Evolutionary conservation across 805 yeast species (phyloP).

Genomic region (Tetrapisispora iriomotensis): DNA sequence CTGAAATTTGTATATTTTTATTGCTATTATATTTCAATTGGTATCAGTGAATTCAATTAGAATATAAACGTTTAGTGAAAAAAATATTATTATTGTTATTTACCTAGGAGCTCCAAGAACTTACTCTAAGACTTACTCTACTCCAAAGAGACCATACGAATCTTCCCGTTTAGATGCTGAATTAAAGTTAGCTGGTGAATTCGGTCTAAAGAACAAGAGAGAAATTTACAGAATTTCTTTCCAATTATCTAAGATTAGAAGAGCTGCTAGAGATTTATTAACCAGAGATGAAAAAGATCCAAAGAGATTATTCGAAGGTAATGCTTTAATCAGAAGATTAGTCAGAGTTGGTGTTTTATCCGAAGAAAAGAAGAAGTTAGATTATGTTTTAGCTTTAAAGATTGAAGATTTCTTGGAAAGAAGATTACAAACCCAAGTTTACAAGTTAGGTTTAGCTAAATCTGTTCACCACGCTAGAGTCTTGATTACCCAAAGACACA

Average conservation of each 20-base stretch:
- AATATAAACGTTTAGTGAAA: background rate
- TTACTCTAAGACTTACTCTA: slow-evolving; percentile 98
- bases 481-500: slow-evolving; percentile 97
- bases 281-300: slow-evolving; percentile 99
- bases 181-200: slow-evolving; percentile 99
- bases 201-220: slow-evolving; percentile 99
- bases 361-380: slow-evolving; percentile 99
- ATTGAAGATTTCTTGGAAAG: slow-evolving; percentile 99
- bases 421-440: slow-evolving; percentile 99
- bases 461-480: slow-evolving; percentile 99
- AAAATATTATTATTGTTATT: background rate
- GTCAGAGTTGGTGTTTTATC: slow-evolving; percentile 98
- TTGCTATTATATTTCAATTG: too few species aligned
- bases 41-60: slow-evolving; percentile 7
- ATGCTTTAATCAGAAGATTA: slow-evolving; percentile 98
- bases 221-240: slow-evolving; percentile 99
- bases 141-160: slow-evolving; percentile 99
- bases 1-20: background rate
- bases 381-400: slow-evolving; percentile 97
- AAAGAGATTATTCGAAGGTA: slow-evolving; percentile 99
- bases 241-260: slow-evolving; percentile 98
- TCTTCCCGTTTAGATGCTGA: slow-evolving; percentile 99
- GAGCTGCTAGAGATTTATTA: slow-evolving; percentile 99
- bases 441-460: slow-evolving; percentile 99
- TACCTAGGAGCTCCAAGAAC: slow-evolving; percentile 91